Evolutionary conservation across 2,329 filamentous ascomycete genomes (phyloP), one percentile per base, ranked within the genome.

Genomic region (Fragosphaeria purpurea): DNA sequence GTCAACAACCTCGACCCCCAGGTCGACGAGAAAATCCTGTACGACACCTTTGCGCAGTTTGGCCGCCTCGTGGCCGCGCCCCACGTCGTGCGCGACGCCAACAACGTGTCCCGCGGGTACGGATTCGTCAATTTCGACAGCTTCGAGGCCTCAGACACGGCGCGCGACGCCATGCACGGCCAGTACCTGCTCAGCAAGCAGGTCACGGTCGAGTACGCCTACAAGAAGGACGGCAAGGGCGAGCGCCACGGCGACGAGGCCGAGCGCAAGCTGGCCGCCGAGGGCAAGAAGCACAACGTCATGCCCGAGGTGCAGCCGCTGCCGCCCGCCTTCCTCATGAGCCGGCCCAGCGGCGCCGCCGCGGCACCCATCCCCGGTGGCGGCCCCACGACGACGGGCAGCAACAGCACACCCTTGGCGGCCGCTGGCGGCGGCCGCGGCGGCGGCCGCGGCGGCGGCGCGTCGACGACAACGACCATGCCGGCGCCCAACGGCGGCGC

Each of bases 221-320:
- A 95, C 78, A 98, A 98, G 76, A 97, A 97, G 70, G 93, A 98
- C 62, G 93, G 93, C 59, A 95, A 95, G 71, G 91, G 91, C 60
- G 91, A 97, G 70, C 77, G 93, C 52, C 93, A 98, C 64, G 93
- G 93, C 60, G 93, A 98, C 65, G 80, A 89, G 60, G 93, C 93
- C 34, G 93, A 98, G 70, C 78, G 93, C 62, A 86, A 88, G 72
- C 79, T 98, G 44, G 93, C 93, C 34, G 83, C 86, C 33, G 87
- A 96, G 69, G 93, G 90, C 51, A 91, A 91, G 70, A 91, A 90
- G 65, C 88, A 96, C 67, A 95, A 95, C 61, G 86, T 98, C 54
- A 80, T 88, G 48, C 86, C 89, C 38, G 85, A 89, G 57, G 78
- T 83, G 3, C 86, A 90, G 62, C 79, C 84, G 30, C 70, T 93